phyloP scores from a whole-genome alignment of 768 basidiomycete species.

The Collybiopsis confluens region DNA sequence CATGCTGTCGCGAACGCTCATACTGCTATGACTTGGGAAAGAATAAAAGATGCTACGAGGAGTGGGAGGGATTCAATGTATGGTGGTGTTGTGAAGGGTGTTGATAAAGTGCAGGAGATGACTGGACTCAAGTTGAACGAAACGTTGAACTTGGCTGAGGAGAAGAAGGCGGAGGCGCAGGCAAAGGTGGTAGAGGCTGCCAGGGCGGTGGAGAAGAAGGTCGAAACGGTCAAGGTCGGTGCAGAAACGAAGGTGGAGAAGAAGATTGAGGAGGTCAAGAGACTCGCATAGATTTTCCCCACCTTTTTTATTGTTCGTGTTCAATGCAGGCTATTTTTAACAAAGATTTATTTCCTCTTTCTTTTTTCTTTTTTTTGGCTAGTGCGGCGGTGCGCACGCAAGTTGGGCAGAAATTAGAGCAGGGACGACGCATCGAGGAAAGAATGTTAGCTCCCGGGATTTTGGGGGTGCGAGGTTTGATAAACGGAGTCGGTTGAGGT shows the following conservation, averaged over 20 bases:
- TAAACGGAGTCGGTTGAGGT: no score
- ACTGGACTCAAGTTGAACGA: conserved; percentile 75
- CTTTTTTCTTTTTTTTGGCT: no score
- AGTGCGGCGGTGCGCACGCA: no score
- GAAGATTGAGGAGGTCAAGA: conserved; percentile 7
- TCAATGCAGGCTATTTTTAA: no score
- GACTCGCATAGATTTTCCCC: conserved; percentile 1
- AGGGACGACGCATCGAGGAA: no score
- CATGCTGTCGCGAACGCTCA: conserved; percentile 65
- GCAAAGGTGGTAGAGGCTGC: conserved; percentile 12
- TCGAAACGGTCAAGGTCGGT: neutral
- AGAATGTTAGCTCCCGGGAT: no score
- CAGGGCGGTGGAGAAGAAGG: conserved; percentile 3
- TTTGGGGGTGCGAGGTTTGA: no score
- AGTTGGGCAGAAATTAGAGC: no score
- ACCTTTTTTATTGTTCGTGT: no score
- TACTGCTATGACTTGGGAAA: conserved; percentile 53
- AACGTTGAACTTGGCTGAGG: conserved; percentile 42
- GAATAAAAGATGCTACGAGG: conserved; percentile 46
- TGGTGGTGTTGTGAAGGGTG: conserved; percentile 38
- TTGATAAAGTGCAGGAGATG: conserved; percentile 56
- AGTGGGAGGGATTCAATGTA: conserved; percentile 42
- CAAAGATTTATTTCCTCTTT: no score
- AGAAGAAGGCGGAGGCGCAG: conserved; percentile 16
- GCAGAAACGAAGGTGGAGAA: neutral